Evolutionary conservation across 1,139 yeast genomes (phyloP), one percentile per base, ranked within the genome.

Genomic region (Yamadazyma oceani): DNA sequence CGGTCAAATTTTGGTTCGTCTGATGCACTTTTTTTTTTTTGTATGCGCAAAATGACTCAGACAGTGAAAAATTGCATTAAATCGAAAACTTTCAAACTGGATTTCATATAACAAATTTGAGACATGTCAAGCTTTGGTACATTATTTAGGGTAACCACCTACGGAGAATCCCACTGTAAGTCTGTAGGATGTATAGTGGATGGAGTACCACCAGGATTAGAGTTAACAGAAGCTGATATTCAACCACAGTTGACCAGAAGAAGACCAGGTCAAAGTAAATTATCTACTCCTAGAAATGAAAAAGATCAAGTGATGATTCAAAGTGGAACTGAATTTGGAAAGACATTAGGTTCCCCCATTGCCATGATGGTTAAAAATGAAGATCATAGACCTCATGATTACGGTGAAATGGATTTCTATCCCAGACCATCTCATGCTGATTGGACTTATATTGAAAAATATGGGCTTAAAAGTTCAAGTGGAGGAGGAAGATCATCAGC

Each of bases 341-440:
- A 79, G 55, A 86, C 97, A 35, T 73, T 92, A 45, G 98, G 98
- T 25, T 87, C 97, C 26, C 97, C 98, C 29, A 86, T 92, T 49
- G 97, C 88, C 16, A 87, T 92, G 97, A 60, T 89, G 44, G 95
- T 92, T 16, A 74, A 75, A 56, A 92, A 92, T 63, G 90, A 92
- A 69, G 98, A 92, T 66, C 98, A 92, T 61, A 80, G 97, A 57
- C 98, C 98, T 13, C 80, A 88, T 49, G 98, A 92, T 64, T 92
- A 92, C 71, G 78, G 88, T 21, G 97, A 90, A 57, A 90, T 95
- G 62, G 97, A 90, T 58, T 75, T 85, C 48, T 92, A 83, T 70
- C 98, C 98, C 48, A 81, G 98, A 62, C 98, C 98, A 17, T 86
- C 96, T 32, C 98, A 92, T 64, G 98, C 98, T 12, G 98, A 92